Evolutionary conservation across 495 filamentous ascomycete genomes (phyloP), one percentile per base, ranked within the genome.

Genomic region (Daldinia concentrica): DNA sequence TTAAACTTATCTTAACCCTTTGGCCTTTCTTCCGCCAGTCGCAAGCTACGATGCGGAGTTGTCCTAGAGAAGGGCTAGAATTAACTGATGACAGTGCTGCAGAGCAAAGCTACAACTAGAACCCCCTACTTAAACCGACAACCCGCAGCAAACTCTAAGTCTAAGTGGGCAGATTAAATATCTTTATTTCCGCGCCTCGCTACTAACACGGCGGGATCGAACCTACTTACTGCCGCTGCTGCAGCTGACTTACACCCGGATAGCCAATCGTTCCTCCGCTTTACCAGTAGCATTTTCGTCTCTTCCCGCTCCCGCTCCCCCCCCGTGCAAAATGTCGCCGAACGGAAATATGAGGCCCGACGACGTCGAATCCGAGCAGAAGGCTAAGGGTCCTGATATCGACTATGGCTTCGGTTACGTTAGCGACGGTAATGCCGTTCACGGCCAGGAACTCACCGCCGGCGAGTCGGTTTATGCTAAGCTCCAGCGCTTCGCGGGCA

Each of bases 401-500:
- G 73, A 77, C 26, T 75, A 78, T 65, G 83, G 80, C 59, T 56
- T 77, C 22, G 78, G 79, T 45, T 82, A 85, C 65, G 79, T 83
- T 22, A 78, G 86, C 64, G 84, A 86, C 66, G 80, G 83, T 27
- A 86, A 87, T 57, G 89, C 87, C 3, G 87, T 91, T 2, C 82
- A 84, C 12, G 85, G 86, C 24, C 85, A 90, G 74, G 87, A 81
- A 64, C 90, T 93, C 69, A 82, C 83, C 52, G 82, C 88, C 32
- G 91, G 90, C 61, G 78, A 89, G 62, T 86, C 85, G 24, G 62
- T 83, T 30, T 90, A 88, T 72, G 91, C 91, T 19, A 91, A 86
- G 79, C 67, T 91, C 5, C 90, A 93, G 80, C 87, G 89, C 11
- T 70, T 92, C 17, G 92, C 90, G 0, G 90, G 86, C 5, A 88